These are phyloP conservation scores for Carex cristatella DNA, from an alignment of 176 grass and related monocot genomes.

Conservation along the genomic window DNA sequence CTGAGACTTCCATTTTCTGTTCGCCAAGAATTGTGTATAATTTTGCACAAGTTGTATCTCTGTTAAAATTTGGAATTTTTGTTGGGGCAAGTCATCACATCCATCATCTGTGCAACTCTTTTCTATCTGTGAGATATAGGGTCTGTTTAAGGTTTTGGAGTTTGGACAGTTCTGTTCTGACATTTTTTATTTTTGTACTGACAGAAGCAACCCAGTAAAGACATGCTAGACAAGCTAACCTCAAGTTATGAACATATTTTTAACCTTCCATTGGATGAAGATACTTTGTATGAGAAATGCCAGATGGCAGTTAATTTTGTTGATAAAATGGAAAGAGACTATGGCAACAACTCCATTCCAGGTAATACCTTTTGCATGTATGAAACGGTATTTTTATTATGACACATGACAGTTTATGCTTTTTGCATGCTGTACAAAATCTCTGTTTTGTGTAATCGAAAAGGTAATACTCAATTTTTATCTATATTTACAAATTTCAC, in stretches of 20 bases:
- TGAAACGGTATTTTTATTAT: background rate
- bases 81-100: background rate
- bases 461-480: background rate
- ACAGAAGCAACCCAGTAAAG: conserved; percentile 51
- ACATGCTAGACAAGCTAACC: conserved; percentile 62
- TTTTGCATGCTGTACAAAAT: background rate
- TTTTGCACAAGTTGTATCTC: background rate
- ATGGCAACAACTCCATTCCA: conserved; percentile 36
- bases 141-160: too few species aligned
- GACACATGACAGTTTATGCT: background rate
- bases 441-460: background rate
- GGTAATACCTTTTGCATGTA: conserved; percentile 25
- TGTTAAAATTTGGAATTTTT: background rate
- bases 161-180: conserved; percentile 1
- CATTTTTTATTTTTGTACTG: conserved; percentile 32
- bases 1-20: background rate
- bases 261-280: conserved; percentile 49
- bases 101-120: background rate
- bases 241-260: conserved; percentile 64
- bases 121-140: background rate
- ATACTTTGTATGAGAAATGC: conserved; percentile 54
- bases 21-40: background rate
- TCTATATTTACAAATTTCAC: background rate
- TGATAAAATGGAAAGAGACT: conserved; percentile 59
- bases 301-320: conserved; percentile 61